phyloP scores from a whole-genome alignment of 768 basidiomycete species.

The Podaxis sp. region DNA sequence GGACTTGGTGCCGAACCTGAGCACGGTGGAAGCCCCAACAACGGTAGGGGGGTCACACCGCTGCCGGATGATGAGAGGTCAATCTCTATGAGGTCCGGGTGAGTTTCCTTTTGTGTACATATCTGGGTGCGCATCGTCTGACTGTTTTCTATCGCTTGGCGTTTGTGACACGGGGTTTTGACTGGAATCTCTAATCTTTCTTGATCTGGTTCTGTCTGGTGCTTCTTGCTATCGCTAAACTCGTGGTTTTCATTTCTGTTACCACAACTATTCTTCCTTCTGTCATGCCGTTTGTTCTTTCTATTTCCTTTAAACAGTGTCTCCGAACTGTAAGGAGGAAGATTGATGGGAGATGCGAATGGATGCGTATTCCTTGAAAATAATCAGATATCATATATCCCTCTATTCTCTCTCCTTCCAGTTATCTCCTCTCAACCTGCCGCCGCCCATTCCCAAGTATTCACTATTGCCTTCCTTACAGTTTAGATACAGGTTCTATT shows the following conservation, averaged over 20 bases:
- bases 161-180: neutral
- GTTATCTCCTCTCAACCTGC: neutral
- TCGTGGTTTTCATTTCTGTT: neutral
- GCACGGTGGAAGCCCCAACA: neutral
- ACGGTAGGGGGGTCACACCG: neutral
- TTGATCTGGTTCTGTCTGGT: neutral
- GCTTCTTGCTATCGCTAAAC: neutral
- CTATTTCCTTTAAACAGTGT: neutral
- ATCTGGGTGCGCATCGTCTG: neutral
- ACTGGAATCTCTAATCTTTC: neutral
- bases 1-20: constrained; percentile 17
- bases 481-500: neutral
- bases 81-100: neutral
- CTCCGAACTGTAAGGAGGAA: constrained; percentile 11
- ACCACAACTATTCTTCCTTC: neutral
- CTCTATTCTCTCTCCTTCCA: neutral
- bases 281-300: neutral
- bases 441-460: neutral
- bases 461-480: neutral
- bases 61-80: neutral
- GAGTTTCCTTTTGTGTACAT: constrained; percentile 1
- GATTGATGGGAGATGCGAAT: neutral
- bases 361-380: neutral
- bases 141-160: neutral
- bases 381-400: constrained; percentile 2